A percentile compares a stretch with the other conserved stretches of the same genome.
phyloP scores from a whole-genome alignment of 164 flowering plant genomes.

The Tetracentron sinense region DNA sequence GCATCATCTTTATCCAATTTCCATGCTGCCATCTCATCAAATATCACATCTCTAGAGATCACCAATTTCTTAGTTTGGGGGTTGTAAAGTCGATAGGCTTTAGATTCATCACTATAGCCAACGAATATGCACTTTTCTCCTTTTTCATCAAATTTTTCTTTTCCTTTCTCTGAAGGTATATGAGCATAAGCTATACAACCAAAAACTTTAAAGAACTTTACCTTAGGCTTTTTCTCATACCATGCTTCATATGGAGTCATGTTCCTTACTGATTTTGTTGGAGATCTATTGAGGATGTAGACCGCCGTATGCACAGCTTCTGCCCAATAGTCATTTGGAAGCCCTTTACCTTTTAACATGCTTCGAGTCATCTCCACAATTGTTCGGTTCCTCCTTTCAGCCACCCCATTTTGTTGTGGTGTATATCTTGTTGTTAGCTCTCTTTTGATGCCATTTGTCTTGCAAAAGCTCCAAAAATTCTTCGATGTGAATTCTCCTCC shows the following conservation, averaged over 20 bases:
- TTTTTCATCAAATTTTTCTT: slow-evolving; percentile 10
- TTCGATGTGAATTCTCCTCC: too few species aligned
- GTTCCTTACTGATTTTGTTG: background rate
- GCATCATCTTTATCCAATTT: background rate
- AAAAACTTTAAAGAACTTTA: background rate
- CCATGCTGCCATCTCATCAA: slow-evolving; percentile 3
- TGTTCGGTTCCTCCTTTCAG: background rate
- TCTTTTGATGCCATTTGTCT: too few species aligned
- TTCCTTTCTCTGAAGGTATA: background rate
- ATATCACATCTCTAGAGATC: slow-evolving; percentile 7
- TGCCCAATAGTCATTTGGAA: slow-evolving; percentile 7
- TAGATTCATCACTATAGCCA: slow-evolving; percentile 7
- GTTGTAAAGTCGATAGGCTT: slow-evolving; percentile 1
- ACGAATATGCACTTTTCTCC: slow-evolving; percentile 6
- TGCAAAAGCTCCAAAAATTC: too few species aligned
- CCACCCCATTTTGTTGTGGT: slow-evolving; percentile 8
- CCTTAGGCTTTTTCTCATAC: background rate
- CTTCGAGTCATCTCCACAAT: background rate
- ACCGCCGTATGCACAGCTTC: slow-evolving; percentile 1
- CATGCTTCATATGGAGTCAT: slow-evolving; percentile 9
- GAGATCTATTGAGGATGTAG: background rate
- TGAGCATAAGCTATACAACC: slow-evolving; percentile 11
- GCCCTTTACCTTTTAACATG: slow-evolving; percentile 5
- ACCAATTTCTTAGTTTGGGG: slow-evolving; percentile 1
- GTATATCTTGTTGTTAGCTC: background rate